A percentile compares a stretch with the other conserved stretches of the same genome.
Conservation (phyloP, 108 stramenopile species). For the Licmophora abbreviata region DNA sequence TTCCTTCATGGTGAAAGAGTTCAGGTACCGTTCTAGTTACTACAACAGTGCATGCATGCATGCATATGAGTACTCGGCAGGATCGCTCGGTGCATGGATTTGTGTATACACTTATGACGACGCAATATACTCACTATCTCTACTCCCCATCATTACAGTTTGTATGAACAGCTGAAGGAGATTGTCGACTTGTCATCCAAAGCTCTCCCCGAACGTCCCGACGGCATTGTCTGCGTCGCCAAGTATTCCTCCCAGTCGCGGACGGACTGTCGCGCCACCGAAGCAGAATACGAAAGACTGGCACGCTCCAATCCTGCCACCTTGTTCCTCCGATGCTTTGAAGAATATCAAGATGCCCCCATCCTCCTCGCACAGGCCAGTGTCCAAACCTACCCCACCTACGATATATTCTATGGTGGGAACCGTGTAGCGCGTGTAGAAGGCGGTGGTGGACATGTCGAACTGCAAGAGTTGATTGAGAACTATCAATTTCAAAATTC, state of each 20-base stretch:
- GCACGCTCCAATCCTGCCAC: slow-evolving; percentile 55
- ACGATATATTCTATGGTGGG: slow-evolving; percentile 21
- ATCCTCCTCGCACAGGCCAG: slow-evolving; percentile 33
- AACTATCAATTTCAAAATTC: slow-evolving; percentile 54
- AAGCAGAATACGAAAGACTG: slow-evolving; percentile 53
- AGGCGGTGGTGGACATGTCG: slow-evolving; percentile 20
- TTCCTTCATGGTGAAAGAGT: slow-evolving; percentile 39
- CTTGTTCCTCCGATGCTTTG: slow-evolving; percentile 47
- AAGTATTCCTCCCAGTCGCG: slow-evolving; percentile 30
- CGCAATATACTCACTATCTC: neutral
- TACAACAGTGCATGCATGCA: slow-evolving; percentile 2
- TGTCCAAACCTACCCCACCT: slow-evolving; percentile 20
- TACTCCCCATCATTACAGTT: slow-evolving; percentile 11
- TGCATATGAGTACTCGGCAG: neutral
- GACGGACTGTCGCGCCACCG: slow-evolving; percentile 34
- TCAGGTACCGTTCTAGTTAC: slow-evolving; percentile 10
- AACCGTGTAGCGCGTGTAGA: slow-evolving; percentile 56
- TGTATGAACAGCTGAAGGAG: slow-evolving; percentile 50
- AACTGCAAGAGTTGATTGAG: slow-evolving; percentile 40
- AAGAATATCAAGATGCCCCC: slow-evolving; percentile 47
- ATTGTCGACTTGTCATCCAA: slow-evolving; percentile 43
- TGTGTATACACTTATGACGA: neutral
- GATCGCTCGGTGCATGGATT: slow-evolving; percentile 1
- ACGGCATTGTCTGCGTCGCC: slow-evolving; percentile 60
- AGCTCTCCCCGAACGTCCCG: slow-evolving; percentile 56